phyloP scores from a whole-genome alignment of 331 rosid species.

The Telfairia occidentalis region DNA sequence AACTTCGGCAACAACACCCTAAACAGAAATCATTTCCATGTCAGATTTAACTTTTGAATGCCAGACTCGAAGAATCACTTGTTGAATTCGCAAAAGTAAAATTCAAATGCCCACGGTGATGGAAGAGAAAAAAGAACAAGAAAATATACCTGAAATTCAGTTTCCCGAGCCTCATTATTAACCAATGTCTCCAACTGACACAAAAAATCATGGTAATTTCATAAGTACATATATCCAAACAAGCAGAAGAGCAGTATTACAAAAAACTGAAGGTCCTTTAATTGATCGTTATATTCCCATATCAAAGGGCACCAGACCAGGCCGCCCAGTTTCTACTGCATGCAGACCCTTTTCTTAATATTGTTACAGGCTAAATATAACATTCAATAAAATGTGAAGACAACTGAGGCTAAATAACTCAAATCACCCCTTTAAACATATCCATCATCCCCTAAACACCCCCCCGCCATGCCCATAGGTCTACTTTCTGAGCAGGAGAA shows the following conservation, averaged over 20 bases:
- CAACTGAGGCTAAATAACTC: background rate
- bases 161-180: constrained; percentile 52
- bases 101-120: background rate
- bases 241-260: background rate
- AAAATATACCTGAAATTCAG: constrained; percentile 66
- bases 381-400: background rate
- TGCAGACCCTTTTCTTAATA: background rate
- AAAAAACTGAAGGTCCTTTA: background rate
- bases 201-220: constrained; percentile 2
- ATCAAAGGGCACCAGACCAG: background rate
- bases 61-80: background rate
- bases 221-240: background rate
- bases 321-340: background rate
- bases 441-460: background rate
- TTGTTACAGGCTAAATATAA: background rate
- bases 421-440: background rate
- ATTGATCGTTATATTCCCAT: background rate
- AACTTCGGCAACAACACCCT: constrained; percentile 81
- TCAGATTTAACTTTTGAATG: background rate
- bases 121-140: constrained; percentile 6
- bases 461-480: background rate
- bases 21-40: background rate
- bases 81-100: background rate
- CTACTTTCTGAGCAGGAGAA: background rate
- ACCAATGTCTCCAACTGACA: constrained; percentile 72